These are phyloP conservation scores for Acer campestre DNA, from an alignment of 345 rosid genomes.

Conservation along the genomic window DNA sequence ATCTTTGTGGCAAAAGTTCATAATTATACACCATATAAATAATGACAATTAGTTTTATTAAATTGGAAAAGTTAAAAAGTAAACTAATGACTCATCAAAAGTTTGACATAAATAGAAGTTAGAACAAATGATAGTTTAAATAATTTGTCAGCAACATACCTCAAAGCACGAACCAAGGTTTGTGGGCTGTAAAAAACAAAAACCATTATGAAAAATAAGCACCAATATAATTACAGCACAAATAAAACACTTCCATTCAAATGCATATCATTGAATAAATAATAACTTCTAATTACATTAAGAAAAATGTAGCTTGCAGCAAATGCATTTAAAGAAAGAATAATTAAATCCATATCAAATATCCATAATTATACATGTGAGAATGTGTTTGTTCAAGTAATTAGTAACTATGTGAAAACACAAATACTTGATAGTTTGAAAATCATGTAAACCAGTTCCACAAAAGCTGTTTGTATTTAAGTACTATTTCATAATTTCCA, in stretches of 20 bases:
- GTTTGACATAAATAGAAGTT: background rate
- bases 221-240: conserved; percentile 12
- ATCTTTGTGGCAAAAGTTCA: background rate
- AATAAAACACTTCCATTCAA: conserved; percentile 7
- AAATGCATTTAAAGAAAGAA: background rate
- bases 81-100: background rate
- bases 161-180: conserved; percentile 94
- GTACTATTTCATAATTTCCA: background rate
- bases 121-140: background rate
- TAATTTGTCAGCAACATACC: conserved; percentile 49
- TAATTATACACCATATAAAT: background rate
- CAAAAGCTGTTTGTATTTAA: background rate
- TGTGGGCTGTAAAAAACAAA: conserved; percentile 78
- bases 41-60: background rate
- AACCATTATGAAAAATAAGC: conserved; percentile 21
- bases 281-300: background rate
- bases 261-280: background rate
- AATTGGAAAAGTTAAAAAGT: background rate
- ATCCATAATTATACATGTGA: background rate
- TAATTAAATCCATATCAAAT: background rate
- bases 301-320: conserved; percentile 8
- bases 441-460: conserved; percentile 5
- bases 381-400: background rate
- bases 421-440: background rate
- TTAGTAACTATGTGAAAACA: background rate